Evolutionary conservation across 495 filamentous ascomycete species (phyloP).

Genomic region (Terfezia boudieri): DNA sequence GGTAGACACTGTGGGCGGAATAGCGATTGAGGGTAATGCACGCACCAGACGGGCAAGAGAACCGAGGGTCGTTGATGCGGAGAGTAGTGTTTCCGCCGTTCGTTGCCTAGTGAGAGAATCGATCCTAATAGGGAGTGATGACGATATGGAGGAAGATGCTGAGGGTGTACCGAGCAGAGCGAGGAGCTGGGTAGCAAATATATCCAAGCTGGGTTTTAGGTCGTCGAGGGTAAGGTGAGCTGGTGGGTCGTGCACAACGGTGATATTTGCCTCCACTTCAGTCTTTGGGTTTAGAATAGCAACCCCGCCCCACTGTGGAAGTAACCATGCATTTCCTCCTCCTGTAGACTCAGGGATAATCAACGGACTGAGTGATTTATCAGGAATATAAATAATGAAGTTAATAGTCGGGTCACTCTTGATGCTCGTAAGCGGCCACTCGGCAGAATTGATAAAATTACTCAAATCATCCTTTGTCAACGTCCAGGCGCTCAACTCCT

Average conservation of each 20-base stretch:
- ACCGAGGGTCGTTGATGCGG: constrained; percentile 83
- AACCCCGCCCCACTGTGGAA: constrained; percentile 94
- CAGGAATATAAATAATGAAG: constrained; percentile 71
- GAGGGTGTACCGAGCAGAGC: constrained; percentile 71
- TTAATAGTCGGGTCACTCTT: constrained; percentile 83
- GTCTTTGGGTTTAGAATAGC: constrained; percentile 46
- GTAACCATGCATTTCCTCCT: constrained; percentile 52
- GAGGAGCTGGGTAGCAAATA: constrained; percentile 79
- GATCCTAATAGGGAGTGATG: constrained; percentile 61
- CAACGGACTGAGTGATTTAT: constrained; percentile 35
- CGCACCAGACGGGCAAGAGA: constrained; percentile 68
- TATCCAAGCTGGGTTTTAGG: constrained; percentile 58
- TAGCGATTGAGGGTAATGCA: constrained; percentile 72
- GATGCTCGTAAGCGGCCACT: constrained; percentile 93
- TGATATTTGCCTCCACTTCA: constrained; percentile 3
- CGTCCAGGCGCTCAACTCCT: constrained; percentile 33
- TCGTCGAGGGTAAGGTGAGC: constrained; percentile 32
- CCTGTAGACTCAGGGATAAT: constrained; percentile 46
- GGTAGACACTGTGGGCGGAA: constrained; percentile 64
- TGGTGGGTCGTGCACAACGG: constrained; percentile 7
- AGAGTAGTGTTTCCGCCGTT: constrained; percentile 66
- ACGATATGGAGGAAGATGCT: constrained; percentile 51
- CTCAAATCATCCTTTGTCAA: constrained; percentile 72
- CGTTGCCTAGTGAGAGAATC: constrained; percentile 65
- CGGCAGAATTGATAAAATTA: constrained; percentile 89